Percentiles rank a stretch among this genome's conserved stretches.
Evolutionary conservation across 225 moss, liverwort and hornwort genomes (phyloP).

Genomic region (Marchantia paleacea): DNA sequence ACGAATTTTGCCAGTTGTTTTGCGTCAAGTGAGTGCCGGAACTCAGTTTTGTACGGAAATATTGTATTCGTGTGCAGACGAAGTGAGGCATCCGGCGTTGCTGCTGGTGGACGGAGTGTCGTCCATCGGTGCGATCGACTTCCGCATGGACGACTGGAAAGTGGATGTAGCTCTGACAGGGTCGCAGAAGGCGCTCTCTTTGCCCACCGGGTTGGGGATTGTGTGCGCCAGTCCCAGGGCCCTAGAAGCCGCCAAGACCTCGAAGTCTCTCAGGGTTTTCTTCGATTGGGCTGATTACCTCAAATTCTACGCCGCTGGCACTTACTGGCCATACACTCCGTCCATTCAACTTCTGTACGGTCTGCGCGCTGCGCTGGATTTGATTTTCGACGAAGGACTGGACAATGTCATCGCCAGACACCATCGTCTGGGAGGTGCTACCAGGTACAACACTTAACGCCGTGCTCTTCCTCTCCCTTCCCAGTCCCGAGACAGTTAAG

Average conservation of each 20-base stretch:
- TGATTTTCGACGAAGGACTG: conserved; percentile 83
- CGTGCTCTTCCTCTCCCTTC: too few species aligned
- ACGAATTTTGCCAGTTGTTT: neutral
- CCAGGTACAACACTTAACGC: conserved; percentile 39
- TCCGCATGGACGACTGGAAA: conserved; percentile 83
- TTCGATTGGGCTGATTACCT: conserved; percentile 86
- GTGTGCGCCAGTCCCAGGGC: conserved; percentile 84
- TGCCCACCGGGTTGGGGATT: conserved; percentile 82
- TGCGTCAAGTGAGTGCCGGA: neutral
- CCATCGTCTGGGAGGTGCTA: conserved; percentile 68
- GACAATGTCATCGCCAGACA: conserved; percentile 78
- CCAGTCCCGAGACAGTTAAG: too few species aligned
- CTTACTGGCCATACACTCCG: conserved; percentile 86
- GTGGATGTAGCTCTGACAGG: conserved; percentile 90
- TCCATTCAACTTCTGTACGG: conserved; percentile 81
- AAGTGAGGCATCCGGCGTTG: conserved; percentile 70
- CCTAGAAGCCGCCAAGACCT: conserved; percentile 50
- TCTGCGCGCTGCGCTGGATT: conserved; percentile 70
- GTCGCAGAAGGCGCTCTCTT: conserved; percentile 84
- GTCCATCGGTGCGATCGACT: conserved; percentile 80
- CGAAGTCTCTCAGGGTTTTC: conserved; percentile 61
- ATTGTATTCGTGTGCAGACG: conserved; percentile 46
- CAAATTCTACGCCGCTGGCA: conserved; percentile 56
- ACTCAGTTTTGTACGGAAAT: neutral
- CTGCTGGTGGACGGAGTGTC: conserved; percentile 90